A percentile compares a stretch with the other conserved stretches of the same genome.
Evolutionary conservation across 1,284 basidiomycete species (phyloP).

Genomic region (Malassezia japonica): DNA sequence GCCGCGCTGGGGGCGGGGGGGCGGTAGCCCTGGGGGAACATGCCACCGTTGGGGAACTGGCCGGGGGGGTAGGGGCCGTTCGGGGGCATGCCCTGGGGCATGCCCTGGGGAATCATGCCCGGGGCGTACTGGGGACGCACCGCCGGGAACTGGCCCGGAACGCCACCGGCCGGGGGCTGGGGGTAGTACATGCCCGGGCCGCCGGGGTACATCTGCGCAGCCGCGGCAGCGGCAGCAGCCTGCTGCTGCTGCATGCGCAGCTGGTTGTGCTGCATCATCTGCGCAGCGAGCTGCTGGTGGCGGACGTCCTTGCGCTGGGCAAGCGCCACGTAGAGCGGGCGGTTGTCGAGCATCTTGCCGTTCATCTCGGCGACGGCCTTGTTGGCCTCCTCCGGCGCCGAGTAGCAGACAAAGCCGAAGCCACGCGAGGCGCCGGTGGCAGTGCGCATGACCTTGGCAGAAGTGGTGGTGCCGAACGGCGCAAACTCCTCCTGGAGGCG

Average conservation of each 20-base stretch:
- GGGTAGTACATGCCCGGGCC: conserved; percentile 47
- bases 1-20: conserved; percentile 38
- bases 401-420: conserved; percentile 99
- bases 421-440: conserved; percentile 70
- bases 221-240: conserved; percentile 23
- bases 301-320: conserved; percentile 97
- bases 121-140: conserved; percentile 46
- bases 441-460: conserved; percentile 98
- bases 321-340: conserved; percentile 96
- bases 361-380: conserved; percentile 99
- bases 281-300: conserved; percentile 95
- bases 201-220: conserved; percentile 46
- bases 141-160: conserved; percentile 40
- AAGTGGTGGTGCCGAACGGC: conserved; percentile 91
- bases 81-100: conserved; percentile 22
- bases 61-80: conserved; percentile 39
- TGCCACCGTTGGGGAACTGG: conserved; percentile 40
- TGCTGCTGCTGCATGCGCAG: conserved; percentile 47
- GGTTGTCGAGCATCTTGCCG: conserved; percentile 99
- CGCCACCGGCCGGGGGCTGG: conserved; percentile 19
- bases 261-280: conserved; percentile 53
- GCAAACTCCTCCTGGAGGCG: conserved; percentile 63
- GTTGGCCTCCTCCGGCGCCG: conserved; percentile 94
- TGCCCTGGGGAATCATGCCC: conserved; percentile 48
- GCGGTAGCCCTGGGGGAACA: conserved; percentile 45